These are phyloP conservation scores for Stephanodiscus triporus DNA, from an alignment of 108 stramenopile genomes.

Conservation along the genomic window DNA sequence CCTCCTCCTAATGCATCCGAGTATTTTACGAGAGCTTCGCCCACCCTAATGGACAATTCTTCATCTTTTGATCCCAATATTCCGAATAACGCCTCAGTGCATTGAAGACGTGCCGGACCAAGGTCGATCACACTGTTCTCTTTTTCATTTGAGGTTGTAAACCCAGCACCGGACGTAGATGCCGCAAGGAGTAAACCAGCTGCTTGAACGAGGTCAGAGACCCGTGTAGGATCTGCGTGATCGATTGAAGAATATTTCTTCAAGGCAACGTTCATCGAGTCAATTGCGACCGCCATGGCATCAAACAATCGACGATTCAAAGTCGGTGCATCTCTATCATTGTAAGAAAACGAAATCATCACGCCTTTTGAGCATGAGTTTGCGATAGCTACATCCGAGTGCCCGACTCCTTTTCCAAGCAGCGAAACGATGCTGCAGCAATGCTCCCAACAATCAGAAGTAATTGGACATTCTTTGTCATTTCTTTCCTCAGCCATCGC, in stretches of 20 bases:
- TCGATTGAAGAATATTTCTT: conserved; percentile 65
- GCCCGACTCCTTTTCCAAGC: conserved; percentile 56
- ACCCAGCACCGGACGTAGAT: conserved; percentile 55
- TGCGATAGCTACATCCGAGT: conserved; percentile 64
- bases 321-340: conserved; percentile 56
- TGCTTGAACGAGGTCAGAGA: conserved; percentile 53
- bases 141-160: not conserved
- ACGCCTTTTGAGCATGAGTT: conserved; percentile 68
- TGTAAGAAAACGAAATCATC: conserved; percentile 63
- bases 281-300: conserved; percentile 46
- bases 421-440: conserved; percentile 41
- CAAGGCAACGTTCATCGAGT: conserved; percentile 45
- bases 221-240: conserved; percentile 59
- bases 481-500: conserved; percentile 8
- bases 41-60: conserved; percentile 69
- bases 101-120: conserved; percentile 53
- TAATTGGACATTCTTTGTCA: conserved; percentile 1
- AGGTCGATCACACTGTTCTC: conserved; percentile 28
- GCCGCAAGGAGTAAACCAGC: conserved; percentile 66
- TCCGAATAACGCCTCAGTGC: conserved; percentile 64
- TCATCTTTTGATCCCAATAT: conserved; percentile 81
- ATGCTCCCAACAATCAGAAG: conserved; percentile 40
- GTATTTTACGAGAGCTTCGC: conserved; percentile 77
- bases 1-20: conserved; percentile 55
- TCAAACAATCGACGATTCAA: conserved; percentile 47